Evolutionary conservation across 345 rosid species (phyloP).

Genomic region (Erysimum cheiranthoides): DNA sequence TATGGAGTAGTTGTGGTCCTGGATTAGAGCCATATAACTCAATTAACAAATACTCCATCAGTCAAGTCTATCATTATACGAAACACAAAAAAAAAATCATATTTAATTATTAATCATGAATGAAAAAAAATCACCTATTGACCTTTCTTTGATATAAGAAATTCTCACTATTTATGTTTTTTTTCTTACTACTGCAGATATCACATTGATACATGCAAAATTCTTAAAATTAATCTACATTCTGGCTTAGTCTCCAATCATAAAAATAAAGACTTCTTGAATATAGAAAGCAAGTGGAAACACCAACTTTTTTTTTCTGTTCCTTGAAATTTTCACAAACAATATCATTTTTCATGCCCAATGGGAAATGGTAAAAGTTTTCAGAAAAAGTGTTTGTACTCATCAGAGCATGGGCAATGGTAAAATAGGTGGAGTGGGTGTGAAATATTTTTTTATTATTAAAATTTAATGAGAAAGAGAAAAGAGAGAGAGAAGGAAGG

Average conservation of each 20-base stretch:
- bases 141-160: neutral
- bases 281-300: slow-evolving; percentile 8
- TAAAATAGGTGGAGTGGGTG: no score
- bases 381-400: slow-evolving; percentile 20
- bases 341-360: slow-evolving; percentile 3
- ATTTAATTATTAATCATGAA: neutral
- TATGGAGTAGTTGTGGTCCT: slow-evolving; percentile 16
- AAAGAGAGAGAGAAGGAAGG: no score
- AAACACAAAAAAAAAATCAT: neutral
- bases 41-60: neutral
- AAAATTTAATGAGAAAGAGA: no score
- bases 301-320: slow-evolving; percentile 5
- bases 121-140: neutral
- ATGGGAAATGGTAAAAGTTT: neutral
- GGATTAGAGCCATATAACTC: slow-evolving; percentile 4
- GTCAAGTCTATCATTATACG: slow-evolving; percentile 3
- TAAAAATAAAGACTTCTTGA: slow-evolving; percentile 19
- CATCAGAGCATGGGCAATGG: no score
- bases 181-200: neutral
- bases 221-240: neutral
- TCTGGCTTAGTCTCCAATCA: neutral
- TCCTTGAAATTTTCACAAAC: slow-evolving; percentile 9
- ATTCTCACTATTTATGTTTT: neutral
- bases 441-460: no score
- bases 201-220: slow-evolving; percentile 6